Conservation (phyloP, 2,329 filamentous ascomycete genomes). For the Macrophomina pseudophaseolina region DNA sequence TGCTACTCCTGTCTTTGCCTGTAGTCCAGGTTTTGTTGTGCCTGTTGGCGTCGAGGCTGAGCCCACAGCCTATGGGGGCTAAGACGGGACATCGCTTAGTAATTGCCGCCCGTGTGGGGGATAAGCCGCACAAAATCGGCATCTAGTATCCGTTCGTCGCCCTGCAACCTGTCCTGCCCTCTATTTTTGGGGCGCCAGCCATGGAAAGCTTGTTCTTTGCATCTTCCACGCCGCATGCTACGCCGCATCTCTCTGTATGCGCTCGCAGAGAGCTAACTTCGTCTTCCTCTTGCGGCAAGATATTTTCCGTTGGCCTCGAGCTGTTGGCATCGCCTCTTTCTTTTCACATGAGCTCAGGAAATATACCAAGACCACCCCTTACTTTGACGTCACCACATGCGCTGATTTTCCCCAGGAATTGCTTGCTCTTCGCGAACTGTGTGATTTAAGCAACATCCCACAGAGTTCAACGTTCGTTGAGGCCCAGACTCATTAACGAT, state of each 20-base stretch:
- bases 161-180: neutral
- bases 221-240: neutral
- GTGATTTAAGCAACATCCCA: too few species aligned
- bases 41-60: slow-evolving; percentile 2
- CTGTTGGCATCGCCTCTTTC: neutral
- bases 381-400: neutral
- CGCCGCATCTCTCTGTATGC: neutral
- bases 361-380: neutral
- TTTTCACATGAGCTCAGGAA: neutral
- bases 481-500: too few species aligned
- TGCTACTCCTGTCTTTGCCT: neutral
- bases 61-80: neutral
- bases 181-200: slow-evolving; percentile 5
- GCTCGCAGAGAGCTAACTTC: neutral
- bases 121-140: neutral
- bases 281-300: neutral
- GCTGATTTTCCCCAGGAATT: too few species aligned
- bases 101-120: neutral
- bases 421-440: too few species aligned
- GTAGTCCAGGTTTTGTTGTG: neutral
- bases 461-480: too few species aligned
- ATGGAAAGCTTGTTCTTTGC: slow-evolving; percentile 1
- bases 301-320: neutral
- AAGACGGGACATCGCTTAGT: neutral
- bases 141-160: neutral